phyloP scores from a whole-genome alignment of 1,139 yeast genomes.

The Geotrichum phurueaensis region DNA sequence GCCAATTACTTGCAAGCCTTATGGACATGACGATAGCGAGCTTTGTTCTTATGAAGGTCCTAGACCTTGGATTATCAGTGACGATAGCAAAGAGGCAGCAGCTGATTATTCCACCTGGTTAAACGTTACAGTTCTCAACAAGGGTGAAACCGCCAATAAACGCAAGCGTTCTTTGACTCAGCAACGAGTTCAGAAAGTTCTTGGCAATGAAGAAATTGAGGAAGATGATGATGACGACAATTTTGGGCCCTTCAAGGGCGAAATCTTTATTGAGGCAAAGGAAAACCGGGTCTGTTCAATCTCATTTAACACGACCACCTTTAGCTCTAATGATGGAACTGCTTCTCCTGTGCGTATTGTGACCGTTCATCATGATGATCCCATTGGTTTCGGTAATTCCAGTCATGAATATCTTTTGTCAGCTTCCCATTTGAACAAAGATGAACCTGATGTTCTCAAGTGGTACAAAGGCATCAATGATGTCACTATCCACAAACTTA shows the following conservation, averaged over 20 bases:
- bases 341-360: conserved; percentile 59
- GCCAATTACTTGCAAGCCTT: conserved; percentile 36
- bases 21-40: conserved; percentile 42
- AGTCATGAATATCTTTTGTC: conserved; percentile 13
- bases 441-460: conserved; percentile 22
- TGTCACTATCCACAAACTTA: conserved; percentile 56
- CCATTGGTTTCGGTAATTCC: conserved; percentile 5
- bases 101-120: conserved; percentile 42
- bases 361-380: conserved; percentile 42
- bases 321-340: conserved; percentile 29
- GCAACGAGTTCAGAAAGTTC: conserved; percentile 11
- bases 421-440: not conserved
- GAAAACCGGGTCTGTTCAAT: conserved; percentile 62
- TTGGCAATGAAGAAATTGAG: conserved; percentile 26
- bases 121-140: conserved; percentile 41
- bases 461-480: conserved; percentile 51
- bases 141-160: conserved; percentile 40
- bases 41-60: conserved; percentile 48
- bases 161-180: not conserved
- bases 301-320: conserved; percentile 48
- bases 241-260: conserved; percentile 64
- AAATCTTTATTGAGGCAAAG: conserved; percentile 50
- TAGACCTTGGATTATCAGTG: conserved; percentile 51
- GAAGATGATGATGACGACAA: conserved; percentile 17
- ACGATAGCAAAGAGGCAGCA: conserved; percentile 29